Evolutionary conservation across 257 asterid species (phyloP).

Genomic region (Linderniella brevidens): DNA sequence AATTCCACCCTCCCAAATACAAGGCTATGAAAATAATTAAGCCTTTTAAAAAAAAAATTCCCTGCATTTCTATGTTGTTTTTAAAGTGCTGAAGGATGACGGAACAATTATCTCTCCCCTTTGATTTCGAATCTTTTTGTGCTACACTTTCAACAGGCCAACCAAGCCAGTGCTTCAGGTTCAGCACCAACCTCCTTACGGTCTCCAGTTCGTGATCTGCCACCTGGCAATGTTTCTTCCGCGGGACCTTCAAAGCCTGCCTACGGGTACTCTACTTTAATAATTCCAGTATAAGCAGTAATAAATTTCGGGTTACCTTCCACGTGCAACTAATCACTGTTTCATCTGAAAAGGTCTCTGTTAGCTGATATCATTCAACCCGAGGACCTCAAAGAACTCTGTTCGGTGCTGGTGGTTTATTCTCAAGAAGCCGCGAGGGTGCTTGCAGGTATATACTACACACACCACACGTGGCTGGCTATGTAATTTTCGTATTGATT

Average conservation of each 20-base stretch:
- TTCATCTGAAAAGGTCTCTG: slow-evolving; percentile 56
- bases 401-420: slow-evolving; percentile 85
- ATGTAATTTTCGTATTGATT: slow-evolving; percentile 4
- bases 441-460: slow-evolving; percentile 51
- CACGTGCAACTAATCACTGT: slow-evolving; percentile 25
- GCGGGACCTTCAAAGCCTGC: slow-evolving; percentile 73
- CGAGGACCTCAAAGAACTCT: slow-evolving; percentile 85
- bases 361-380: slow-evolving; percentile 91
- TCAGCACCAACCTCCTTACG: slow-evolving; percentile 30
- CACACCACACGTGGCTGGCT: not conserved
- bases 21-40: too few relatives aligned
- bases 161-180: slow-evolving; percentile 32
- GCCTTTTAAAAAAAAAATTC: too few relatives aligned
- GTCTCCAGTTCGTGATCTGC: slow-evolving; percentile 37
- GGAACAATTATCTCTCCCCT: not conserved
- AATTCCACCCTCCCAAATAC: too few relatives aligned
- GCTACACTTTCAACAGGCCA: slow-evolving; percentile 28
- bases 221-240: slow-evolving; percentile 37
- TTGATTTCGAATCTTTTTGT: too few relatives aligned
- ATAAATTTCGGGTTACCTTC: slow-evolving; percentile 5
- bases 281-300: not conserved
- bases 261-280: slow-evolving; percentile 40
- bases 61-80: too few relatives aligned
- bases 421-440: slow-evolving; percentile 78
- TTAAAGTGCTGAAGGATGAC: not conserved